Base-by-base conservation (phyloP, 768 basidiomycete genomes). In the Boletus huronensis region DNA sequence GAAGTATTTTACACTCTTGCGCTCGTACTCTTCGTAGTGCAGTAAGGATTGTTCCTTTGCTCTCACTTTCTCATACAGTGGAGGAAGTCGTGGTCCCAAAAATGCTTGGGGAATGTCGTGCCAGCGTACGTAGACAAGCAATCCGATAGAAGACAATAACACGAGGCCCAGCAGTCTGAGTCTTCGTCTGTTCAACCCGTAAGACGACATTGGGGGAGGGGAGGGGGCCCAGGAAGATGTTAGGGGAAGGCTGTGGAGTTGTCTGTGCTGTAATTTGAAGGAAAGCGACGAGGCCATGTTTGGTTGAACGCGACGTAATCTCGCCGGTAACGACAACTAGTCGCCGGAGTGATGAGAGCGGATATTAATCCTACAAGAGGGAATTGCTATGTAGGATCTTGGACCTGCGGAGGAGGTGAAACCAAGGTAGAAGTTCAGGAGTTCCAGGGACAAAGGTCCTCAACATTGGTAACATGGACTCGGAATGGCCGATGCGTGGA, bases 41-140 rank as follows among this genome's bases (percentile, higher is more conserved):
- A 74, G 69, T 1, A 82, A 58, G 2, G 52, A 54, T 3, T 70
- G 65, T 56, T 82, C 81, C 8, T 68, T 67, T 47, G 63, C 63
- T 32, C 70, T 70, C 47, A 70, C 75, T 21, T 64, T 56, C 26
- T 72, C 64, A 55, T 77, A 82, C 10, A 79, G 54, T 1, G 81
- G 80, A 16, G 80, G 79, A 23, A 60, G 57, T 31, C 28, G 55
- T 19, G 34, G 25, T 3, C 9, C 52, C 2, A 31, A 11, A 28
- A 41, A 44, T 13, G 34, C 23, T n/a, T 46, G 48, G 3, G 8
- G 23, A 7, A 56, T 16, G 11, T 56, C 38, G 23, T 50, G 52
- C 58, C 55, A 54, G 26, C 50, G 52, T 32, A 52, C n/a, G 50
- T 55, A 55, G 23, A 55, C 2, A n/a, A 67, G 34, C 13, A 64